Percentiles rank a stretch among this genome's conserved stretches.
phyloP scores from a whole-genome alignment of 1,139 yeast species.

The Diutina sp. region DNA sequence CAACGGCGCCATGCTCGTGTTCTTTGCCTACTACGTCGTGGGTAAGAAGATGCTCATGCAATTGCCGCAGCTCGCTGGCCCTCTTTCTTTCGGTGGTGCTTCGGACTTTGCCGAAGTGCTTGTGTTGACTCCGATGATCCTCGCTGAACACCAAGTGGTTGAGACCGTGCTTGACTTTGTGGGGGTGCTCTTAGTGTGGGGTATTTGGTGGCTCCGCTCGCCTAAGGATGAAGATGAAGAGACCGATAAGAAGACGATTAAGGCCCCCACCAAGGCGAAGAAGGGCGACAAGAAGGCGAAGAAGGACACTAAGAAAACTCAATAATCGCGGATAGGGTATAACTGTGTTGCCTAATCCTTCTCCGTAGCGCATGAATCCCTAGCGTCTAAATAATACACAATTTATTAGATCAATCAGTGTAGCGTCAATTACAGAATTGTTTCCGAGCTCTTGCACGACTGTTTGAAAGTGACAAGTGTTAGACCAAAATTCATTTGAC shows the following conservation, averaged over 20 bases:
- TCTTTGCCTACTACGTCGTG: background rate
- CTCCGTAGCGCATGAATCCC: too few species aligned
- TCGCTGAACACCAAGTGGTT: background rate
- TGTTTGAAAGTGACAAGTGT: too few species aligned
- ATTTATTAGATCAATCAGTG: too few species aligned
- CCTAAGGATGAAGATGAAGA: background rate
- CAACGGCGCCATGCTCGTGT: background rate
- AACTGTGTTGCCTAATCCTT: too few species aligned
- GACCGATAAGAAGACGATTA: too few species aligned
- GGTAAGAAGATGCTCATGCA: background rate
- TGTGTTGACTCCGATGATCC: background rate
- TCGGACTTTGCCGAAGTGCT: constrained; percentile 1
- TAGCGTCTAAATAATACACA: too few species aligned
- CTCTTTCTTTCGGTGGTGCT: background rate
- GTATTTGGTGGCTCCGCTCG: background rate
- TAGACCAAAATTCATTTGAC: too few species aligned
- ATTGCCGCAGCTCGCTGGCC: background rate
- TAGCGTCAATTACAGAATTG: too few species aligned
- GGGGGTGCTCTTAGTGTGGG: background rate
- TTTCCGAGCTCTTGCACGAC: too few species aligned
- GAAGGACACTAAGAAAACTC: background rate
- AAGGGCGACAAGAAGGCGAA: background rate
- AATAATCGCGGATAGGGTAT: background rate
- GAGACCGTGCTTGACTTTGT: background rate
- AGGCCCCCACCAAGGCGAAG: too few species aligned